Conservation (phyloP, 2,329 filamentous ascomycete genomes). For the Nemania sp. region DNA sequence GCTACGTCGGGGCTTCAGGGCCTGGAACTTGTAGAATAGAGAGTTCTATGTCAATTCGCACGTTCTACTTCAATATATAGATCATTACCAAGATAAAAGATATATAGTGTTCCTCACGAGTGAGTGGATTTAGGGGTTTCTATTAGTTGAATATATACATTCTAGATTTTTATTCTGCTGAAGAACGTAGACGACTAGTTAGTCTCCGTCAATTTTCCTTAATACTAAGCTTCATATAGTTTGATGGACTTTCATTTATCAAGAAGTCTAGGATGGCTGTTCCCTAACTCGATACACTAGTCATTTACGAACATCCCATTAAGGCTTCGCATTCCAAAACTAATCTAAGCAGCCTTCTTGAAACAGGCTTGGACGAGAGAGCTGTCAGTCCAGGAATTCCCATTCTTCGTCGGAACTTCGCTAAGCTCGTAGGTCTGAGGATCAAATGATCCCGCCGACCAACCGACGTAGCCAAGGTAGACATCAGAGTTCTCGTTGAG, state of each 20-base stretch:
- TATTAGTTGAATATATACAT: not conserved
- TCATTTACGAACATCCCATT: not conserved
- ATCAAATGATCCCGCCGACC: slow-evolving; percentile 45
- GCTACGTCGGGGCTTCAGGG: no score
- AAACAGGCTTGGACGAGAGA: slow-evolving; percentile 40
- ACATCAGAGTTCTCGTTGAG: slow-evolving; percentile 49
- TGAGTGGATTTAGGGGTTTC: not conserved
- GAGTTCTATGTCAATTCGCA: no score
- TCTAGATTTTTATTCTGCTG: not conserved
- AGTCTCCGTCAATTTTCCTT: not conserved
- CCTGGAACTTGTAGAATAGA: no score
- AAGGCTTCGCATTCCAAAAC: not conserved
- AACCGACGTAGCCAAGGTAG: slow-evolving; percentile 47
- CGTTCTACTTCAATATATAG: no score
- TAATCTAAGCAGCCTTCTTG: slow-evolving; percentile 28
- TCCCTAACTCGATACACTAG: not conserved
- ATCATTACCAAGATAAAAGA: no score
- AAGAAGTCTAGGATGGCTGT: not conserved
- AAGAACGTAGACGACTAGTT: not conserved
- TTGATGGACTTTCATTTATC: not conserved
- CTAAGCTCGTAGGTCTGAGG: slow-evolving; percentile 41
- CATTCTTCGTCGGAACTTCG: slow-evolving; percentile 41
- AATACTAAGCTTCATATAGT: not conserved
- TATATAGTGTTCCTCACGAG: no score
- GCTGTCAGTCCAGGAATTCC: slow-evolving; percentile 40